Percentiles rank a stretch among this genome's conserved stretches.
Evolutionary conservation across 345 rosid species (phyloP).

Genomic region (Viola odorata): DNA sequence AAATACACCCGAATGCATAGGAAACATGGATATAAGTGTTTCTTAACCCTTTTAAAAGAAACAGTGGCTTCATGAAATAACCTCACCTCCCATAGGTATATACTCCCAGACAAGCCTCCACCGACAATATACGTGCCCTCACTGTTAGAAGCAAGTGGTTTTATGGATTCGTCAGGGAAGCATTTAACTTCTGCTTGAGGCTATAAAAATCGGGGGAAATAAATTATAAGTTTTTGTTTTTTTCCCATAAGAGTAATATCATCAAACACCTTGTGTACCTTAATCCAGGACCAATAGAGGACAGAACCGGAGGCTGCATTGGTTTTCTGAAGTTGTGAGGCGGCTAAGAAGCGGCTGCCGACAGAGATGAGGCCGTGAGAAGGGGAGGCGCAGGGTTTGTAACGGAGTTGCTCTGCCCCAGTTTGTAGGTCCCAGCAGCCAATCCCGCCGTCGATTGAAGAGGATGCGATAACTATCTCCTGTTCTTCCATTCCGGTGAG

Average conservation of each 20-base stretch:
- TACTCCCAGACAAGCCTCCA: conserved; percentile 69
- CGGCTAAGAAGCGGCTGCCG: conserved; percentile 56
- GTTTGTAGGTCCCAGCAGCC: conserved; percentile 76
- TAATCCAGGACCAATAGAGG: conserved; percentile 73
- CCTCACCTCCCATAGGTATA: conserved; percentile 77
- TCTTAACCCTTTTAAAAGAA: not conserved
- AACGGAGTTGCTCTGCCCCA: conserved; percentile 53
- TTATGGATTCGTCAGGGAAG: conserved; percentile 72
- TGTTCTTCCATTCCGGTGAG: conserved; percentile 19
- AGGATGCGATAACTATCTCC: conserved; percentile 48
- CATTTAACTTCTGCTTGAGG: conserved; percentile 73
- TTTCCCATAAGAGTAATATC: not conserved
- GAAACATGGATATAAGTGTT: no score
- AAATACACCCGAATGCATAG: not conserved
- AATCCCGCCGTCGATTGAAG: conserved; percentile 61
- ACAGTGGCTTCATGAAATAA: not conserved
- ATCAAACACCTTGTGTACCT: conserved; percentile 34
- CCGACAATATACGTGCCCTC: conserved; percentile 77
- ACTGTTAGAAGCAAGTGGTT: conserved; percentile 53
- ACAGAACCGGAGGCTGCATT: conserved; percentile 56
- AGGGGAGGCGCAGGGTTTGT: conserved; percentile 66
- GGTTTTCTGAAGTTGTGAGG: conserved; percentile 63
- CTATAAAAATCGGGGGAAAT: conserved; percentile 25
- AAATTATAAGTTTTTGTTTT: not conserved
- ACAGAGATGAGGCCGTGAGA: conserved; percentile 61